Evolutionary conservation across 1,284 basidiomycete genomes (phyloP).

Genomic region (Moesziomyces parantarcticus): DNA sequence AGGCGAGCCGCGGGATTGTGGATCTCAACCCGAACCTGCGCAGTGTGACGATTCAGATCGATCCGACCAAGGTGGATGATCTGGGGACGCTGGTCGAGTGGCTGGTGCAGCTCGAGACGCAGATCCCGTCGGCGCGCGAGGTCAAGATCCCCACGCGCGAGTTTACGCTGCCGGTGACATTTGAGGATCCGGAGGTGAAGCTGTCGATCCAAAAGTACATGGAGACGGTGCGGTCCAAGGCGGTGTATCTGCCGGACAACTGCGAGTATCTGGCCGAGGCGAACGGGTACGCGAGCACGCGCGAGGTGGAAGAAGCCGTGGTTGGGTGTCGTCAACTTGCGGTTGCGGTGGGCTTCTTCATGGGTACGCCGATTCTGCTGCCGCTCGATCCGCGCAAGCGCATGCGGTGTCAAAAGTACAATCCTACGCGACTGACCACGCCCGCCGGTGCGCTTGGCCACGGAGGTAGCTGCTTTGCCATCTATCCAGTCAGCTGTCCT

Average conservation of each 20-base stretch:
- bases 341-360: constrained; percentile 61
- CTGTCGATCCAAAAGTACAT: constrained; percentile 75
- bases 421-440: constrained; percentile 68
- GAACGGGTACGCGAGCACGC: constrained; percentile 71
- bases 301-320: constrained; percentile 65
- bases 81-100: constrained; percentile 70
- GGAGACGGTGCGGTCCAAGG: constrained; percentile 72
- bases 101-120: constrained; percentile 69
- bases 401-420: constrained; percentile 69
- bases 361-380: constrained; percentile 63
- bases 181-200: constrained; percentile 75
- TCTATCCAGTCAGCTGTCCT: constrained; percentile 77
- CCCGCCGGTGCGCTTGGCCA: constrained; percentile 73
- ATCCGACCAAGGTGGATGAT: constrained; percentile 69
- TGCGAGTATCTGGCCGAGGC: constrained; percentile 76
- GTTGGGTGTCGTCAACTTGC: constrained; percentile 58
- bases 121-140: constrained; percentile 70
- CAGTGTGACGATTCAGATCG: constrained; percentile 71
- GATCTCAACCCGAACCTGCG: constrained; percentile 24
- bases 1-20: constrained; percentile 68
- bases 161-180: constrained; percentile 73
- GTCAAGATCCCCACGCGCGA: constrained; percentile 62
- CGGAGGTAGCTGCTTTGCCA: constrained; percentile 72
- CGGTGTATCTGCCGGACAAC: constrained; percentile 78
- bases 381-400: constrained; percentile 74